A percentile compares a stretch with the other conserved stretches of the same genome.
These are phyloP conservation scores for Cyanidioschyzon merolae DNA, from an alignment of 23 red algal genomes.

Conservation along the genomic window DNA sequence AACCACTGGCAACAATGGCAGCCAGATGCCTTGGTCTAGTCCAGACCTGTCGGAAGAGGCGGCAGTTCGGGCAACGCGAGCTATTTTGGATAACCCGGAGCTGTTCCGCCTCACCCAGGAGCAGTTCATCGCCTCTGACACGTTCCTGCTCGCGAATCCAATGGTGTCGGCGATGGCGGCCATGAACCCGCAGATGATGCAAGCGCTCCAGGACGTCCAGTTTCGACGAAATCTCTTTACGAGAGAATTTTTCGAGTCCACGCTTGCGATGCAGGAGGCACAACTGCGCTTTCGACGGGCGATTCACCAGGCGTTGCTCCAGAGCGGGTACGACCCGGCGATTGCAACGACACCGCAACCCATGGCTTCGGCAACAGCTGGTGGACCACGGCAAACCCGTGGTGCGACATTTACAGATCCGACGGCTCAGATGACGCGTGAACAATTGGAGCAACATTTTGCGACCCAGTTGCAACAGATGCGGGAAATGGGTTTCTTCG, in stretches of 20 bases:
- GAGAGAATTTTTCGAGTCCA: slow-evolving; percentile 41
- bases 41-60: neutral
- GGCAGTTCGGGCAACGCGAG: neutral
- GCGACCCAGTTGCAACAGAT: slow-evolving; percentile 79
- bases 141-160: slow-evolving; percentile 29
- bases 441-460: slow-evolving; percentile 86
- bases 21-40: neutral
- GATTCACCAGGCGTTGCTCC: neutral
- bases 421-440: slow-evolving; percentile 50
- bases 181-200: slow-evolving; percentile 65
- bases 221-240: slow-evolving; percentile 51
- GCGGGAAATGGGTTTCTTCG: slow-evolving; percentile 95
- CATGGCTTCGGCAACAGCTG: neutral
- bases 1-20: neutral
- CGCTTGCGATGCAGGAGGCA: slow-evolving; percentile 49
- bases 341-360: neutral
- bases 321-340: slow-evolving; percentile 5
- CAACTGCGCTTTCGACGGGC: slow-evolving; percentile 2
- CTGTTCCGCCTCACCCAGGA: slow-evolving; percentile 66
- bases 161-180: slow-evolving; percentile 40
- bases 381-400: neutral
- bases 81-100: slow-evolving; percentile 20
- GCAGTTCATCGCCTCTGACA: slow-evolving; percentile 19
- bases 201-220: slow-evolving; percentile 61
- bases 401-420: neutral